Percentiles rank a stretch among this genome's conserved stretches.
phyloP scores from a whole-genome alignment of 2,329 filamentous ascomycete genomes.

The Xylaria sp. region DNA sequence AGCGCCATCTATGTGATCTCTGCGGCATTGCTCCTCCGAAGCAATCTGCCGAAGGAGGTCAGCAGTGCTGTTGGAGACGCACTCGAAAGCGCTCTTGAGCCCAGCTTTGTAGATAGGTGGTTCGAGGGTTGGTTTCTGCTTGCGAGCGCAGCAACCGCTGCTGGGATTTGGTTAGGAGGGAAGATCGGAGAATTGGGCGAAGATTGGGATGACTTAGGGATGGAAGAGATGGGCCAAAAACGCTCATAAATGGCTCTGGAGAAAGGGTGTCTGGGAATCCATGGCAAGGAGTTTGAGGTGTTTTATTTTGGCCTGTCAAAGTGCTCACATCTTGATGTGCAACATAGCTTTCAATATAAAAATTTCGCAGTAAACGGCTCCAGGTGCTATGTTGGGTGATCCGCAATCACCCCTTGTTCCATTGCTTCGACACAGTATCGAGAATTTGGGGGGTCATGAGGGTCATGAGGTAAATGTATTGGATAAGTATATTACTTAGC shows the following conservation, averaged over 20 bases:
- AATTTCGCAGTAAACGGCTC: not conserved
- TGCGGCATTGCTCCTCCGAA: conserved; percentile 78
- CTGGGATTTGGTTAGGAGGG: conserved; percentile 79
- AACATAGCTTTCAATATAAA: conserved; percentile 12
- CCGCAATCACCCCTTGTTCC: not conserved
- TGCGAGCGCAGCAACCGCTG: conserved; percentile 72
- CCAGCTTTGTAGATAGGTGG: conserved; percentile 80
- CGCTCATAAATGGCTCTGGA: conserved; percentile 59
- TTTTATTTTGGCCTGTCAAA: conserved; percentile 8
- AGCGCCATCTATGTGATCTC: conserved; percentile 87
- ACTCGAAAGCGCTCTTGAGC: conserved; percentile 79
- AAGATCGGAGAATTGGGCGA: conserved; percentile 66
- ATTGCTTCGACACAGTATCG: not conserved
- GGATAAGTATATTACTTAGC: not conserved
- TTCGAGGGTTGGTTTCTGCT: conserved; percentile 88
- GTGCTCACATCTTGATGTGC: conserved; percentile 11
- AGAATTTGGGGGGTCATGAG: not conserved
- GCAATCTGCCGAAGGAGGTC: conserved; percentile 81
- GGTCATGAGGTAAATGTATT: not conserved
- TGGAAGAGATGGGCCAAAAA: conserved; percentile 79
- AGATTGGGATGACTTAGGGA: conserved; percentile 69
- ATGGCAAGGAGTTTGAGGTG: conserved; percentile 33
- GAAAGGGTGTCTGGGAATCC: conserved; percentile 7
- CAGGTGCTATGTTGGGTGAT: not conserved
- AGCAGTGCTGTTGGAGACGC: conserved; percentile 81